A percentile compares a stretch with the other conserved stretches of the same genome.
Evolutionary conservation across 768 basidiomycete genomes (phyloP).

Genomic region (Agaricus bisporus): DNA sequence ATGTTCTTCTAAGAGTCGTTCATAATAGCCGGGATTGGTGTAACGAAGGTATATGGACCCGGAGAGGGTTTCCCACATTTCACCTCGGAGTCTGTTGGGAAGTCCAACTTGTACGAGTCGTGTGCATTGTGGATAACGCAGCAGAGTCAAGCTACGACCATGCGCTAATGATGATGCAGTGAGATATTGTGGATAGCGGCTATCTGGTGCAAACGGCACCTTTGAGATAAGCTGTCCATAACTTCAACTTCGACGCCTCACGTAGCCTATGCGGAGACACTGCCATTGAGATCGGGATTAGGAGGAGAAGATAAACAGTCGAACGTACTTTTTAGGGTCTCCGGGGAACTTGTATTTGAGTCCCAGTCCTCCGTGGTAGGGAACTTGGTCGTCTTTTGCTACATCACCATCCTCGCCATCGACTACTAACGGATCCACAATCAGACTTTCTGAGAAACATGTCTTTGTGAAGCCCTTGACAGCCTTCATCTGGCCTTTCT

Average conservation of each 20-base stretch:
- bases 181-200: not conserved
- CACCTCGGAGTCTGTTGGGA: conserved; percentile 89
- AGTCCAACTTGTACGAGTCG: conserved; percentile 97
- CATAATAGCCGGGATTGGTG: conserved; percentile 79
- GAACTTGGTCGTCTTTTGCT: conserved; percentile 38
- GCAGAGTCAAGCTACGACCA: conserved; percentile 89
- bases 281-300: not conserved
- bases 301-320: not conserved
- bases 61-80: conserved; percentile 97
- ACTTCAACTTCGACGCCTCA: conserved; percentile 90
- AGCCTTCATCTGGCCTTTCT: conserved; percentile 88
- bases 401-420: conserved; percentile 57
- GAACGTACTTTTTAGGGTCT: conserved; percentile 79
- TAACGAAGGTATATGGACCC: conserved; percentile 91
- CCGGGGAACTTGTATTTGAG: conserved; percentile 87
- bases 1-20: conserved; percentile 67
- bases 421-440: conserved; percentile 48
- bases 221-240: conserved; percentile 87
- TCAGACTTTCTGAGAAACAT: conserved; percentile 89
- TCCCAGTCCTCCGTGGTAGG: conserved; percentile 75
- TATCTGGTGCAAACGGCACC: conserved; percentile 35
- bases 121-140: conserved; percentile 95
- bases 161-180: conserved; percentile 48
- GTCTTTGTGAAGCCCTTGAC: conserved; percentile 89
- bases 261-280: conserved; percentile 48